These are phyloP conservation scores for Cutaneotrichosporon sp. DNA, from an alignment of 1,284 basidiomycete species.

Conservation along the genomic window DNA sequence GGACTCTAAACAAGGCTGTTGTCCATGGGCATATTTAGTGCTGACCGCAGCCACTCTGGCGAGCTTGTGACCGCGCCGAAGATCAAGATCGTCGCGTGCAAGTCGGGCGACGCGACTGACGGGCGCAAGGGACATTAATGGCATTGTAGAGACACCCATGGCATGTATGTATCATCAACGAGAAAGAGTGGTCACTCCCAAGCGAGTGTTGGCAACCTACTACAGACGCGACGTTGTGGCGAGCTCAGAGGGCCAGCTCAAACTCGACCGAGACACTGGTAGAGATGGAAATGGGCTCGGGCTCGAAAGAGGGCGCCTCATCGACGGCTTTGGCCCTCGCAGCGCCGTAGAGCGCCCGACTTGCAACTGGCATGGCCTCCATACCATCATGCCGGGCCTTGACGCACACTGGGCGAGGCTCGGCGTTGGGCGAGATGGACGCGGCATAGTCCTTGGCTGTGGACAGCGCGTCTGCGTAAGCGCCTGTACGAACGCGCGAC, in stretches of 20 bases:
- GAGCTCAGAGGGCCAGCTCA: not conserved
- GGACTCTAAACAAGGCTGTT: no score
- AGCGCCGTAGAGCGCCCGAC: not conserved
- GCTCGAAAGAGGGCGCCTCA: constrained; percentile 5
- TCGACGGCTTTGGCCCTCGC: not conserved
- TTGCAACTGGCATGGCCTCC: not conserved
- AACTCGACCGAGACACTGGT: not conserved
- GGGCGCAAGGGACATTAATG: constrained; percentile 30
- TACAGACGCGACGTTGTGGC: no score
- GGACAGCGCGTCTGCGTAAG: constrained; percentile 8
- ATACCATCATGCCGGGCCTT: not conserved
- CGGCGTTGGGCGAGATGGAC: not conserved
- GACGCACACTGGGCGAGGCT: not conserved
- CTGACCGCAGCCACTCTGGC: constrained; percentile 19
- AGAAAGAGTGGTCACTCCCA: no score
- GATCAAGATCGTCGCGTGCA: constrained; percentile 94
- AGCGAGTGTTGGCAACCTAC: no score
- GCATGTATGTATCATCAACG: constrained; percentile 12
- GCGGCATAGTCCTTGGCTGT: constrained; percentile 14
- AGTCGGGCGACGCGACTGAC: constrained; percentile 76
- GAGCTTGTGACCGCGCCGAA: constrained; percentile 59
- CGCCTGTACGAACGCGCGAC: constrained; percentile 8
- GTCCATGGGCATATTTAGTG: no score
- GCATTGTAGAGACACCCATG: constrained; percentile 4
- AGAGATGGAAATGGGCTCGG: constrained; percentile 6